Evolutionary conservation across 2,329 filamentous ascomycete genomes (phyloP).

Genomic region (Tolypocladium amazonense): DNA sequence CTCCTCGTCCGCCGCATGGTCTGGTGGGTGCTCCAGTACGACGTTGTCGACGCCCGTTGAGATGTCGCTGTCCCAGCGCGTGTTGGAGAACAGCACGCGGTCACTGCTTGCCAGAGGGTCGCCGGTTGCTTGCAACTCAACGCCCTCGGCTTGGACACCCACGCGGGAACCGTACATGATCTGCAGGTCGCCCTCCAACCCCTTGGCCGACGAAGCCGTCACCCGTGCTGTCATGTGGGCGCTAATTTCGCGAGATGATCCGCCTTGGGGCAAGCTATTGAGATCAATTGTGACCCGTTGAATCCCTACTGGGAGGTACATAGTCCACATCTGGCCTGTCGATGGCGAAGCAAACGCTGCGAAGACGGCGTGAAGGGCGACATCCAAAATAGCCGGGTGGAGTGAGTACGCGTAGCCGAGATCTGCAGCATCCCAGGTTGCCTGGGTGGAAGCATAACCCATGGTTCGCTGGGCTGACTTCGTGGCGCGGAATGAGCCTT

Average conservation of each 20-base stretch:
- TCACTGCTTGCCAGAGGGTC: background rate
- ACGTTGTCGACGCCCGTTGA: background rate
- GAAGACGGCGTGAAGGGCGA: background rate
- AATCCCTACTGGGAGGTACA: background rate
- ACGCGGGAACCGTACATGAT: background rate
- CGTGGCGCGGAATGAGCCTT: background rate
- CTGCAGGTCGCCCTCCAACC: background rate
- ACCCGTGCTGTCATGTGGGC: background rate
- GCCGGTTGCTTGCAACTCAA: background rate
- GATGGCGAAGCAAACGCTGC: background rate
- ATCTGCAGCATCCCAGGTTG: background rate
- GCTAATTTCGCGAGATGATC: background rate
- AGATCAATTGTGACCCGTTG: background rate
- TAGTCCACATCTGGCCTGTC: background rate
- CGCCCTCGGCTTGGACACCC: background rate
- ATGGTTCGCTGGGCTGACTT: background rate
- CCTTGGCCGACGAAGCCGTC: background rate
- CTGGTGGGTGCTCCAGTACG: background rate
- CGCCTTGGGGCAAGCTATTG: background rate
- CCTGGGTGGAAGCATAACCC: background rate
- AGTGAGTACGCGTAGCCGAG: background rate
- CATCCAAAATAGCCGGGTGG: background rate
- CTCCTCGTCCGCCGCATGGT: background rate
- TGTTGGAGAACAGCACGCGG: background rate
- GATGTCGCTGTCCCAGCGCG: background rate